A percentile compares a stretch with the other conserved stretches of the same genome.
These are phyloP conservation scores for Rhododendron vialii DNA, from an alignment of 148 eudicot species.

Conservation along the genomic window DNA sequence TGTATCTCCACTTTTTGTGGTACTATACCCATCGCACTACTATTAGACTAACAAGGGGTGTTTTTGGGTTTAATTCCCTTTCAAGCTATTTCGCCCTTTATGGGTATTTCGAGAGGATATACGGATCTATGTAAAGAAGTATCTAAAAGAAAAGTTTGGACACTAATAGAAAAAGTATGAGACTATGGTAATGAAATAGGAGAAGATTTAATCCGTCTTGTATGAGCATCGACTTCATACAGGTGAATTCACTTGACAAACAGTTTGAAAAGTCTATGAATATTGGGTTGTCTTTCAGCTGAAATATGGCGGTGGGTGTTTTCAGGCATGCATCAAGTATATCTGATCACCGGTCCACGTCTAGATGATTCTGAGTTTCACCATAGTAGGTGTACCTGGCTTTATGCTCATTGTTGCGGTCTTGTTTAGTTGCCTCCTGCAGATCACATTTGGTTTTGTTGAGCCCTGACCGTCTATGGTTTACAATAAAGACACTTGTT, in stretches of 20 bases:
- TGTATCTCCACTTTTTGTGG: not conserved
- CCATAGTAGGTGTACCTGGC: not conserved
- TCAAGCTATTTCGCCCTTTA: not conserved
- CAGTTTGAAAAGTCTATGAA: not conserved
- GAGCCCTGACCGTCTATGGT: not conserved
- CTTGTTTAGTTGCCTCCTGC: not conserved
- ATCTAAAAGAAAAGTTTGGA: not conserved
- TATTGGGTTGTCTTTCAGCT: not conserved
- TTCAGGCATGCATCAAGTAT: not conserved
- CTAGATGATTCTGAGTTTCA: not conserved
- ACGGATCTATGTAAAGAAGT: not conserved
- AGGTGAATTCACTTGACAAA: not conserved
- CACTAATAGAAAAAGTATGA: not conserved
- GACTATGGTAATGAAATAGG: not conserved
- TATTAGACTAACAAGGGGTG: not conserved
- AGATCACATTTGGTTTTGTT: not conserved
- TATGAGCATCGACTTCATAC: not conserved
- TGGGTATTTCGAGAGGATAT: not conserved
- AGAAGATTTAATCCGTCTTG: not conserved
- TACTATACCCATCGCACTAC: not conserved
- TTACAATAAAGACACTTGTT: not conserved
- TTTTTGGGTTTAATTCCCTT: not conserved
- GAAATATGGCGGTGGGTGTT: not conserved
- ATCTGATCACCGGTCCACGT: not conserved
- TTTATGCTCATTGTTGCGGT: not conserved